Percentiles rank a stretch among this genome's conserved stretches.
phyloP scores from a whole-genome alignment of 208 protist genomes.

The Leishmania lainsoni region DNA sequence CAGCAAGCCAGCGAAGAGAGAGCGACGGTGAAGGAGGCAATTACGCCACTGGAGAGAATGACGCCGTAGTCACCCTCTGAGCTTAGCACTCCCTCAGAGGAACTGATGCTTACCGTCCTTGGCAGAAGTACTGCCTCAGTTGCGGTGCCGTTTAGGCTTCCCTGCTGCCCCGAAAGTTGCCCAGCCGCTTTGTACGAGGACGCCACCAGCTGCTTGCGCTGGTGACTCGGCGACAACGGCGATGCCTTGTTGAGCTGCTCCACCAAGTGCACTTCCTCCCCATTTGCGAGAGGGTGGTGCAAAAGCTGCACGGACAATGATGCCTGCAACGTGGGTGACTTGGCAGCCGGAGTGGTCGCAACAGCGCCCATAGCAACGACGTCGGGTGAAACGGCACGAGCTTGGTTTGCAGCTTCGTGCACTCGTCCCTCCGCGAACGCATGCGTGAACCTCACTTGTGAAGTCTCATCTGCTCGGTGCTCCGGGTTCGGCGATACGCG shows the following conservation, averaged over 20 bases:
- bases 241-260: background rate
- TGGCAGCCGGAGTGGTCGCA: background rate
- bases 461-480: background rate
- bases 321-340: background rate
- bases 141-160: background rate
- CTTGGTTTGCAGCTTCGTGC: conserved; percentile 6
- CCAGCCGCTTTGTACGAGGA: background rate
- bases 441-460: background rate
- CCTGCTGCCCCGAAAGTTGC: background rate
- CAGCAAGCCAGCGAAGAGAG: conserved; percentile 34
- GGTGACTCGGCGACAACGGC: background rate
- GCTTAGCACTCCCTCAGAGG: background rate
- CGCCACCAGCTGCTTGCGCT: background rate
- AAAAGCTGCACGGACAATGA: background rate
- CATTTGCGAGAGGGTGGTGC: conserved; percentile 3
- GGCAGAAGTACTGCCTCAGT: background rate
- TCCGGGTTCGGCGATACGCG: background rate
- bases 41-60: conserved; percentile 33
- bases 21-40: conserved; percentile 31
- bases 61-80: conserved; percentile 4
- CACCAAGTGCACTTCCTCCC: background rate
- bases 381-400: background rate
- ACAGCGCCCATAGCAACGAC: background rate
- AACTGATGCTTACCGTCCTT: background rate
- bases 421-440: background rate